A percentile compares a stretch with the other conserved stretches of the same genome.
Conservation (phyloP, 495 filamentous ascomycete species). For the Penicillium paxilli region DNA sequence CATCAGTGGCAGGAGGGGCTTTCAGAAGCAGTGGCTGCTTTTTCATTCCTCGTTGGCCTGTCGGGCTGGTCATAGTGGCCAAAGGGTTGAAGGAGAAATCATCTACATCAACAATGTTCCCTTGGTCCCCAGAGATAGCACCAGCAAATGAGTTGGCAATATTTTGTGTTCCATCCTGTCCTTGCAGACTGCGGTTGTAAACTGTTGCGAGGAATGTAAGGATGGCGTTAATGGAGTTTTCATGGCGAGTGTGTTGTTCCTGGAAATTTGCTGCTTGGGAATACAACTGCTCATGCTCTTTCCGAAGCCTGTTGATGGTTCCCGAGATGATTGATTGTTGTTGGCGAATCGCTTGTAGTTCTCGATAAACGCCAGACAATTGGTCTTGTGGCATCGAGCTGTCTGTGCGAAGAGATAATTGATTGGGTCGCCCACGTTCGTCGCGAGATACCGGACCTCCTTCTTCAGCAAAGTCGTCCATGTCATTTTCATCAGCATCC, state of each 20-base stretch:
- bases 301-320: slow-evolving; percentile 72
- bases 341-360: slow-evolving; percentile 76
- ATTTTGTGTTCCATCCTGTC: slow-evolving; percentile 60
- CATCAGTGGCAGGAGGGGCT: slow-evolving; percentile 42
- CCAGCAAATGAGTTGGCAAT: slow-evolving; percentile 72
- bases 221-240: slow-evolving; percentile 97
- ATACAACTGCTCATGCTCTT: slow-evolving; percentile 86
- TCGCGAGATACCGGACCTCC: slow-evolving; percentile 32
- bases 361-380: slow-evolving; percentile 70
- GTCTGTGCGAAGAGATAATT: slow-evolving; percentile 43
- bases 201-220: slow-evolving; percentile 95
- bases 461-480: slow-evolving; percentile 66
- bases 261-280: slow-evolving; percentile 89
- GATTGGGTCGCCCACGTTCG: slow-evolving; percentile 37
- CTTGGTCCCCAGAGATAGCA: slow-evolving; percentile 64
- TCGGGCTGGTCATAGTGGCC: slow-evolving; percentile 38
- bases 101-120: slow-evolving; percentile 74
- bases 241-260: slow-evolving; percentile 88
- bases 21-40: slow-evolving; percentile 53
- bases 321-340: slow-evolving; percentile 82
- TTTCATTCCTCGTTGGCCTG: slow-evolving; percentile 42
- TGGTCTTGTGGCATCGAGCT: slow-evolving; percentile 70
- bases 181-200: slow-evolving; percentile 77
- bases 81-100: slow-evolving; percentile 43
- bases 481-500: slow-evolving; percentile 65